A percentile compares a stretch with the other conserved stretches of the same genome.
Conservation (phyloP, 495 filamentous ascomycete genomes). For the Durotheca rogersii region DNA sequence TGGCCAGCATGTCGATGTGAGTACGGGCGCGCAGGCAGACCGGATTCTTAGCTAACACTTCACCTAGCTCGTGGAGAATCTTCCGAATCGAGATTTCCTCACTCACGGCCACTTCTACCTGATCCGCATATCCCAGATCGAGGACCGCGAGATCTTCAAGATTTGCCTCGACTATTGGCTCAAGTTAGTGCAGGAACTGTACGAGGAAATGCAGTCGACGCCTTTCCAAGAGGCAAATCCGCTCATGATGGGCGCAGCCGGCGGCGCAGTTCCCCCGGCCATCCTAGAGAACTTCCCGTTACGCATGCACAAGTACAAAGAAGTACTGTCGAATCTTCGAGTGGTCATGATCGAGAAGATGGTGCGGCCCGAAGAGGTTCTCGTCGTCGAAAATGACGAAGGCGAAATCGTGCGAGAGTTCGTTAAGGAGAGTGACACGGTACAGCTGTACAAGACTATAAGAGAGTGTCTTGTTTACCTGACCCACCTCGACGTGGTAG, state of each 20-base stretch:
- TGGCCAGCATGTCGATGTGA: conserved; percentile 81
- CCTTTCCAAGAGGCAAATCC: conserved; percentile 91
- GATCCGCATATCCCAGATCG: conserved; percentile 96
- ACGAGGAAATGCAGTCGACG: conserved; percentile 96
- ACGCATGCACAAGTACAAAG: conserved; percentile 94
- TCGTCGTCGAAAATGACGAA: conserved; percentile 99
- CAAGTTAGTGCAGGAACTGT: conserved; percentile 95
- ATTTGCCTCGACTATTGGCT: conserved; percentile 99
- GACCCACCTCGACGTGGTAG: conserved; percentile 94
- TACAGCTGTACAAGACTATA: conserved; percentile 98
- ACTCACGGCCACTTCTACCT: conserved; percentile 96
- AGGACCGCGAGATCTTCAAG: conserved; percentile 99
- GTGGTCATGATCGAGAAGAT: conserved; percentile 99
- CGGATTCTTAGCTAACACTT: conserved; percentile 25
- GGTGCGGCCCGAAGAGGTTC: conserved; percentile 96
- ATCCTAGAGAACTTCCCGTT: conserved; percentile 84
- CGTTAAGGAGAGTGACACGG: conserved; percentile 98
- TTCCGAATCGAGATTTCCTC: conserved; percentile 91
- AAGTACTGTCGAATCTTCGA: conserved; percentile 88
- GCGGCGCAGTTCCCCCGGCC: conserved; percentile 78
- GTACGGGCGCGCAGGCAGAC: conserved; percentile 29
- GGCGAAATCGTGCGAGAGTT: conserved; percentile 99
- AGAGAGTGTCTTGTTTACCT: conserved; percentile 96
- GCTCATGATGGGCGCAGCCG: conserved; percentile 68
- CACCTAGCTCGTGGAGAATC: conserved; percentile 82